Percentiles rank a stretch among this genome's conserved stretches.
Conservation (phyloP, 164 flowering plant genomes). For the Amborella trichopoda region DNA sequence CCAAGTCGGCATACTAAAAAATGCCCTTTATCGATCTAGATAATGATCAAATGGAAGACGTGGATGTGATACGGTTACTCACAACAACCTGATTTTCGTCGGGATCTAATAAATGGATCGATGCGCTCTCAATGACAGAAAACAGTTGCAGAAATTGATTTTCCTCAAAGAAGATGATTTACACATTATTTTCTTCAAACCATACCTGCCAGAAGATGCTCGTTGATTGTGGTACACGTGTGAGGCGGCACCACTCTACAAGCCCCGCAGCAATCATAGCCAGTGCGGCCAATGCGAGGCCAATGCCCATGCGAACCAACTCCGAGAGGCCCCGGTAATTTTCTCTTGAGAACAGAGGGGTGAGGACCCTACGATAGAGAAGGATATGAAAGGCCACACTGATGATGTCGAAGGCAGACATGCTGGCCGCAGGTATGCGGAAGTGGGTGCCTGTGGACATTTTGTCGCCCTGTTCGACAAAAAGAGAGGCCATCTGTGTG, state of each 20-base stretch:
- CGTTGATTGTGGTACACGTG: no score
- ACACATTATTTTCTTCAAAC: no score
- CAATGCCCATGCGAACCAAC: slow-evolving; percentile 64
- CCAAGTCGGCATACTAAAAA: no score
- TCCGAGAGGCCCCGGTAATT: slow-evolving; percentile 49
- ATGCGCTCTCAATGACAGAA: no score
- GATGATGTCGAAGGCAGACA: slow-evolving; percentile 74
- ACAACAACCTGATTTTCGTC: no score
- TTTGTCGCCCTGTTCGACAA: slow-evolving; percentile 83
- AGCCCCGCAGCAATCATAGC: slow-evolving; percentile 59
- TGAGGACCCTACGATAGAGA: slow-evolving; percentile 40
- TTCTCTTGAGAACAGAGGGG: slow-evolving; percentile 35
- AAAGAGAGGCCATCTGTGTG: slow-evolving; percentile 95
- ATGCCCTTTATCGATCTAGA: no score
- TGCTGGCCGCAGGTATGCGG: slow-evolving; percentile 80
- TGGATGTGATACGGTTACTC: no score
- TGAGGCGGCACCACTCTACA: slow-evolving; percentile 32
- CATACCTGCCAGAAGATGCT: no score
- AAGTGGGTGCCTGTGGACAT: slow-evolving; percentile 53
- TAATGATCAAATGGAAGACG: no score
- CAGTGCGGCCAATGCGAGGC: slow-evolving; percentile 36
- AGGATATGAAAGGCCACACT: slow-evolving; percentile 60
- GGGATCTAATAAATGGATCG: no score
- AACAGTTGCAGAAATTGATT: no score
- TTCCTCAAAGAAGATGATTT: no score